Evolutionary conservation across 495 filamentous ascomycete genomes (phyloP), one percentile per base, ranked within the genome.

Genomic region (Rhypophila decipiens): DNA sequence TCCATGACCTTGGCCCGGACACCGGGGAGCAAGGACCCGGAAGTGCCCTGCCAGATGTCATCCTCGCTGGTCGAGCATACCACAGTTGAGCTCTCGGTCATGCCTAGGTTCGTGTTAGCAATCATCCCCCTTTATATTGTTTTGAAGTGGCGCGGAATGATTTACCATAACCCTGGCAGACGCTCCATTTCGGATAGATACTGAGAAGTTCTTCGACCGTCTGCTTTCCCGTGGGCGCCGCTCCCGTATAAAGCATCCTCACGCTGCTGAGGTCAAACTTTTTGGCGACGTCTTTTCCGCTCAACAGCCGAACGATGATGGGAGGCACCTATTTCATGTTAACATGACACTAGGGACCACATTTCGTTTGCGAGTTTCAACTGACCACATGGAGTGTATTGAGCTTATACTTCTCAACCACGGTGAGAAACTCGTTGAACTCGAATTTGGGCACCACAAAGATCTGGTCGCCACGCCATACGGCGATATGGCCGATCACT

Each of bases 361-460:
- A n/a, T n/a, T 11, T 50, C 19, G 44, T 38, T 38, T 9, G 36
- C 15, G 4, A 11, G 12, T 47, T 3, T 22, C 22, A 20, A 41
- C 51, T 21, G 57, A 86, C 85, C 64, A 95, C 54, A 57, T 74
- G 85, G 23, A 96, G 68, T 11, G 68, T 69, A 19, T 73, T 70
- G 53, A 95, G 88, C 64, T 85, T 85, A 66, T 80, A 87, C 19
- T 67, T 76, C 55, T 91, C 78, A 35, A 95, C 85, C 2, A 82
- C 71, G 33, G 73, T 60, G 27, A 96, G 69, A 20, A 77, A 82
- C 0, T 73, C 64, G 19, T 71, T 68, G 27, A 95, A 67, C 43
- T 95, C 89, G 51, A 94, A 96, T 54, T 85, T 89, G 15, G 90
- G 90, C 34, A 96, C 72, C n/a, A 90, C 74, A 50, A 95, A 78